Base-by-base conservation (phyloP, 1,284 basidiomycete genomes). In the Phellopilus nigrolimitatus region DNA sequence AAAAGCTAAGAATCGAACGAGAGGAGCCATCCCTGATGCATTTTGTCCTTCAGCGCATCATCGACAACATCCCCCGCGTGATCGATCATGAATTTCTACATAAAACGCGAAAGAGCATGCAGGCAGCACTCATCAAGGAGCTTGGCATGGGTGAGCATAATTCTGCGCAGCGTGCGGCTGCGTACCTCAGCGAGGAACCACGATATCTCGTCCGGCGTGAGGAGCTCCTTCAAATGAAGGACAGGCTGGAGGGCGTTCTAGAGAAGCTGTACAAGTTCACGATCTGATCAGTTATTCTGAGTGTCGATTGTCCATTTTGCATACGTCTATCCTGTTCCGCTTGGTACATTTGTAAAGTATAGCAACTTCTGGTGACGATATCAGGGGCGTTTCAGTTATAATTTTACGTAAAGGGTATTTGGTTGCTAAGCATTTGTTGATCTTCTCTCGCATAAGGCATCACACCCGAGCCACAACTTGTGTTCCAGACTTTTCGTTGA, bases 11-110 rank as follows among this genome's bases (percentile, higher is more conserved):
- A 33, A 33, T 15, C 15, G 12, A 47, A 17, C 8, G 19, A 13
- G 55, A 9, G 12, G 15, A 22, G 37, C 7, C 21, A n/a, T 22
- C 33, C 15, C 44, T 2, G 39, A 22, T 28, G 15, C 52, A 28
- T 7, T 49, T 38, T 27, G 24, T 10, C 17, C 8, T 38, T 2
- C 49, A 79, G 76, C 66, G 75, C 13, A 59, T 77, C 37, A 75
- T 75, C 57, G 76, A 79, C 61, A 66, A 66, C 44, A 57, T 77
- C 2, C 76, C 76, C 0, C 60, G 66, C n/a, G 54, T 71, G 19
- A 75, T 79, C 53, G 75, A 78, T 58, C 61, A 63, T 42, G 64
- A 66, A 37, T 72, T 77, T 51, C 57, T 79, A 24, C 68, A 66
- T 44, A 65, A 63, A 1, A 57, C 76, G 30, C 62, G 65, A 10